Evolutionary conservation across 2,329 filamentous ascomycete genomes (phyloP).

Genomic region (Leptographium flavum): DNA sequence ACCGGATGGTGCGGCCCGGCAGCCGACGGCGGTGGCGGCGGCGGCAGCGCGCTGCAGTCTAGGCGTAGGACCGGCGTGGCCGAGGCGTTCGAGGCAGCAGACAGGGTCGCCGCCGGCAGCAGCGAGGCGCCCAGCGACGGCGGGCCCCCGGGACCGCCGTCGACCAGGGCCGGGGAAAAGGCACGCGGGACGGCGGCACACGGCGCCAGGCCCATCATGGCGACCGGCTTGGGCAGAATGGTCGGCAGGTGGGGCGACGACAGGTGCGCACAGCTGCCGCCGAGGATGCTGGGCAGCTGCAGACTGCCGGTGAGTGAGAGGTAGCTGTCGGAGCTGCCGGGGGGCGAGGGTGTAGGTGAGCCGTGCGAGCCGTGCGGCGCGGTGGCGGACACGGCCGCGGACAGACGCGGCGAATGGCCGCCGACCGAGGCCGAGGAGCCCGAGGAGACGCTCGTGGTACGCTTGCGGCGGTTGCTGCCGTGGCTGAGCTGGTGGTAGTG

Average conservation of each 20-base stretch:
- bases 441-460: conserved; percentile 56
- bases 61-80: conserved; percentile 33
- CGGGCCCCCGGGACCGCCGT: conserved; percentile 14
- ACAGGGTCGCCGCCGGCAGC: conserved; percentile 26
- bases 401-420: conserved; percentile 34
- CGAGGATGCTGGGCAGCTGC: conserved; percentile 39
- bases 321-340: conserved; percentile 29
- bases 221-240: conserved; percentile 52
- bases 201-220: conserved; percentile 31
- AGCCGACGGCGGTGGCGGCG: conserved; percentile 17
- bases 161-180: conserved; percentile 27
- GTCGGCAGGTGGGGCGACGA: conserved; percentile 38
- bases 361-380: conserved; percentile 37
- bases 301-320: conserved; percentile 31
- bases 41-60: conserved; percentile 38
- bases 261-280: conserved; percentile 22
- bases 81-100: conserved; percentile 11
- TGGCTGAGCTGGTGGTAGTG: conserved; percentile 80
- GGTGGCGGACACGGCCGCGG: conserved; percentile 27
- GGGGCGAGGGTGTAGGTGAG: conserved; percentile 33
- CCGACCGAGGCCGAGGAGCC: conserved; percentile 45
- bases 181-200: conserved; percentile 22
- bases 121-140: conserved; percentile 30
- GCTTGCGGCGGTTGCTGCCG: conserved; percentile 66
- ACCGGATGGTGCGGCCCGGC: conserved; percentile 29